Percentiles rank a stretch among this genome's conserved stretches.
Conservation (phyloP, 2,329 filamentous ascomycete genomes). For the Diaporthe vaccinii region DNA sequence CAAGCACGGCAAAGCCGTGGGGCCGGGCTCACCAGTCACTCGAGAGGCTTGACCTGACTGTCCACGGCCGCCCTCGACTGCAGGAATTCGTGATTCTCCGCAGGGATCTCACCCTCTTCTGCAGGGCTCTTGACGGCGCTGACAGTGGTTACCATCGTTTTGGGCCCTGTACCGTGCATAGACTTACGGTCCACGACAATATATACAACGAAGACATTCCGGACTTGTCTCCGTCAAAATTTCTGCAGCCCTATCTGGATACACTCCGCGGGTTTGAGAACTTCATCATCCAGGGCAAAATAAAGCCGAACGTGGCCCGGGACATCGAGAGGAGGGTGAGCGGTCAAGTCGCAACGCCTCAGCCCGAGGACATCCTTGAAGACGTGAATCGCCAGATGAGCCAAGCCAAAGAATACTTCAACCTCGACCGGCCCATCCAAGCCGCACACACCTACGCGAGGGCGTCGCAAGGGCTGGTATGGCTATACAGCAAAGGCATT, state of each 20-base stretch:
- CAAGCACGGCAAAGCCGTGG: neutral
- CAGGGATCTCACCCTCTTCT: neutral
- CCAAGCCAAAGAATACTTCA: neutral
- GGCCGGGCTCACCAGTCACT: neutral
- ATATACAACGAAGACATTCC: neutral
- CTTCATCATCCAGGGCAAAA: neutral
- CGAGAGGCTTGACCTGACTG: neutral
- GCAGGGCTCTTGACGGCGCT: neutral
- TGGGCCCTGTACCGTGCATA: slow-evolving; percentile 11
- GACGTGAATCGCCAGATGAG: neutral
- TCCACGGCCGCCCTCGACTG: too few species aligned
- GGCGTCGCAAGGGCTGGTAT: neutral
- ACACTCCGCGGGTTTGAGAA: neutral
- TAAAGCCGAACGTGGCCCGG: neutral
- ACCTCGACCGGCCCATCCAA: neutral
- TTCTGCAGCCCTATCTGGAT: neutral
- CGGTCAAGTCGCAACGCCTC: neutral
- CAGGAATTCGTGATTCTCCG: slow-evolving; percentile 9
- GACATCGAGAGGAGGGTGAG: neutral
- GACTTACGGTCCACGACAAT: neutral
- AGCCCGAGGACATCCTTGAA: neutral
- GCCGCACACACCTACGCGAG: slow-evolving; percentile 1
- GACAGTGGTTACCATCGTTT: slow-evolving; percentile 9
- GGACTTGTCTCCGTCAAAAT: neutral
- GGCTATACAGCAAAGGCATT: neutral